These are phyloP conservation scores for Saccharomycopsis guyanensis DNA, from an alignment of 805 yeast genomes.

Conservation along the genomic window DNA sequence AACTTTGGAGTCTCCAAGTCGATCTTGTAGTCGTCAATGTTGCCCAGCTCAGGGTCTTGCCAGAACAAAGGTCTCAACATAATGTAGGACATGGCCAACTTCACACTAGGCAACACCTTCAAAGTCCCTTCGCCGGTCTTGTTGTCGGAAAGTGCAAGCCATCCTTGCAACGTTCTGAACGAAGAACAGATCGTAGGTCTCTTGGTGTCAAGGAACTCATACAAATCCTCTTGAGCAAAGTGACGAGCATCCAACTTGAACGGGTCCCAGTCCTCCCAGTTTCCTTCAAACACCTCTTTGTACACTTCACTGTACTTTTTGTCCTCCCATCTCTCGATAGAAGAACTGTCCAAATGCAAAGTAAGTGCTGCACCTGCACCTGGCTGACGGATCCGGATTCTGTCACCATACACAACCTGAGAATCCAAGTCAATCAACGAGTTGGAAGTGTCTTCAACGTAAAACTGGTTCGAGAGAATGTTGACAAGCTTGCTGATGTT, in stretches of 20 bases:
- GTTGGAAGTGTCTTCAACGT: slow-evolving; percentile 24
- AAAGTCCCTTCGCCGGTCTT: slow-evolving; percentile 36
- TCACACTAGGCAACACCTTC: slow-evolving; percentile 31
- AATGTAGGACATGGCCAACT: slow-evolving; percentile 32
- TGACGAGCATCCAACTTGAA: neutral
- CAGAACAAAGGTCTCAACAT: slow-evolving; percentile 34
- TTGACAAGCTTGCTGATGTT: neutral
- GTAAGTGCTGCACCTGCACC: slow-evolving; percentile 31
- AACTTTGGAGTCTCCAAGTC: slow-evolving; percentile 29
- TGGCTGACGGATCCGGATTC: slow-evolving; percentile 34
- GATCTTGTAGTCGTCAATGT: slow-evolving; percentile 27
- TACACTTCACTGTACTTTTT: slow-evolving; percentile 31
- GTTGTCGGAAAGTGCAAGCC: slow-evolving; percentile 33
- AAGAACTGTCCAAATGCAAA: slow-evolving; percentile 37
- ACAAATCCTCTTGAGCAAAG: slow-evolving; percentile 16
- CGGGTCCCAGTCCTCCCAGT: slow-evolving; percentile 39
- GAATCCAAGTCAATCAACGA: slow-evolving; percentile 25
- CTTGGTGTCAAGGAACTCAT: slow-evolving; percentile 26
- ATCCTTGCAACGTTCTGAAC: slow-evolving; percentile 38
- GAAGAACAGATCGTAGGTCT: slow-evolving; percentile 32
- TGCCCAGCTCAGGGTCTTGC: neutral
- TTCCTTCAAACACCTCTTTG: slow-evolving; percentile 31
- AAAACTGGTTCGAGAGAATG: neutral
- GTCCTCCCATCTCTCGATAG: slow-evolving; percentile 42
- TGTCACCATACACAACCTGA: slow-evolving; percentile 35